Evolutionary conservation across 2,329 filamentous ascomycete species (phyloP).

Genomic region (Fusarium sp.): DNA sequence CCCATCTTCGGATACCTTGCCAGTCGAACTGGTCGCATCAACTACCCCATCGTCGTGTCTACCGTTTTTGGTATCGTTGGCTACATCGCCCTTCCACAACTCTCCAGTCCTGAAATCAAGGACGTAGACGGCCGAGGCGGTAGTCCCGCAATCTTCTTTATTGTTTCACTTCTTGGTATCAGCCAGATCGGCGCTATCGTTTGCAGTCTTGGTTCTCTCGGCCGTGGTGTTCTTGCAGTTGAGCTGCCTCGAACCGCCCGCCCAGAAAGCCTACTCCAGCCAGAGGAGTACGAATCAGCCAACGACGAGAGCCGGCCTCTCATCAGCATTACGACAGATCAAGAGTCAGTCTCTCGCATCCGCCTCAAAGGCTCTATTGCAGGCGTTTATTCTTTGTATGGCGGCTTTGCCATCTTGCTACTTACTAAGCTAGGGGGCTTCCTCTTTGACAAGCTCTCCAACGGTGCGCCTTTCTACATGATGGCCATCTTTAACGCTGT

Average conservation of each 20-base stretch:
- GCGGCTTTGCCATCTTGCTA: conserved; percentile 87
- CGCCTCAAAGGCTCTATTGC: conserved; percentile 91
- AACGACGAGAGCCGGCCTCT: conserved; percentile 51
- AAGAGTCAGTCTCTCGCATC: conserved; percentile 56
- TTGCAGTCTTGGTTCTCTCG: conserved; percentile 88
- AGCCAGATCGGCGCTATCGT: conserved; percentile 98
- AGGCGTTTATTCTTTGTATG: conserved; percentile 90
- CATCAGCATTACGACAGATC: conserved; percentile 44
- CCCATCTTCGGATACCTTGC: conserved; percentile 88
- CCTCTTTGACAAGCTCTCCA: conserved; percentile 79
- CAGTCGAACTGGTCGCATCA: conserved; percentile 70
- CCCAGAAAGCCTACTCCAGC: conserved; percentile 41
- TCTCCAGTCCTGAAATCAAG: conserved; percentile 78
- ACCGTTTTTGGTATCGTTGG: conserved; percentile 78
- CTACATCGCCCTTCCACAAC: conserved; percentile 78
- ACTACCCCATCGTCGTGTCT: conserved; percentile 77
- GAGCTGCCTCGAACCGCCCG: conserved; percentile 48
- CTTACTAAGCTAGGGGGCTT: conserved; percentile 90
- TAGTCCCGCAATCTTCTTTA: conserved; percentile 72
- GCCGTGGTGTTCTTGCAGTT: conserved; percentile 74
- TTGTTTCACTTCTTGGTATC: conserved; percentile 83
- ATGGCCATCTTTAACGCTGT: conserved; percentile 88
- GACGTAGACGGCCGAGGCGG: conserved; percentile 71
- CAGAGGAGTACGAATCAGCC: conserved; percentile 51
- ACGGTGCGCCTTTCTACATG: conserved; percentile 89